Evolutionary conservation across 352 stramenopile species (phyloP), one percentile per base, ranked within the genome.

Genomic region (Ochromonadaceae sp.): DNA sequence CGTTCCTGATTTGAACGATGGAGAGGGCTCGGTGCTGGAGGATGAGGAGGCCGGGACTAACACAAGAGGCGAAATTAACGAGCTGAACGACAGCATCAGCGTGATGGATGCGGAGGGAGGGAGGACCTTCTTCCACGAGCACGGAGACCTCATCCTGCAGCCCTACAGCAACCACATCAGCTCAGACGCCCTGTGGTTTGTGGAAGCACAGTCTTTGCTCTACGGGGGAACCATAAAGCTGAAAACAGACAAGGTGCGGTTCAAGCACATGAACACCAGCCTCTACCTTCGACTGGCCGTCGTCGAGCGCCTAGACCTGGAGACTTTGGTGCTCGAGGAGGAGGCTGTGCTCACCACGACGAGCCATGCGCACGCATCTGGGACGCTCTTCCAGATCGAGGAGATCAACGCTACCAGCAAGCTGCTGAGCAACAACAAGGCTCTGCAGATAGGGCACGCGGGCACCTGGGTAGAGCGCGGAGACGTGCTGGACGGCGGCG

Each of bases 131-230:
- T 5, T 34, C 3, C 47, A 56, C 40, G 47, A 56, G 17, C 22
- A 35, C 22, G 47, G 47, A 35, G 25, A 56, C 40, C 32, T 60
- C 17, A 48, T 60, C 12, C 22, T 60, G 1, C 10, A 56, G 26
- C 26, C 49, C 31, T 28, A 41, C 46, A 4, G 14, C 1, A 39
- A 69, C 46, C 7, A 55, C n/a, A 28, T 60, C 20, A 69, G 71
- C 59, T 69, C 65, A 20, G 65, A 50, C 34, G 47, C 50, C 39
- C 56, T 73, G 30, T 73, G 68, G 68, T 12, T 73, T 44, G 36
- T 73, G 20, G 68, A 73, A 46, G 35, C 28, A 32, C 44, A 38
- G 7, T 34, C 4, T 7, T 3, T 31, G 17, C 12, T 48, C 3
- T 40, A 20, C 12, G 59, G 59, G n/a, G 59, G 59, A 42, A 26